Evolutionary conservation across 495 filamentous ascomycete genomes (phyloP), one percentile per base, ranked within the genome.

Genomic region (Melanomma pulvis-pyrius): DNA sequence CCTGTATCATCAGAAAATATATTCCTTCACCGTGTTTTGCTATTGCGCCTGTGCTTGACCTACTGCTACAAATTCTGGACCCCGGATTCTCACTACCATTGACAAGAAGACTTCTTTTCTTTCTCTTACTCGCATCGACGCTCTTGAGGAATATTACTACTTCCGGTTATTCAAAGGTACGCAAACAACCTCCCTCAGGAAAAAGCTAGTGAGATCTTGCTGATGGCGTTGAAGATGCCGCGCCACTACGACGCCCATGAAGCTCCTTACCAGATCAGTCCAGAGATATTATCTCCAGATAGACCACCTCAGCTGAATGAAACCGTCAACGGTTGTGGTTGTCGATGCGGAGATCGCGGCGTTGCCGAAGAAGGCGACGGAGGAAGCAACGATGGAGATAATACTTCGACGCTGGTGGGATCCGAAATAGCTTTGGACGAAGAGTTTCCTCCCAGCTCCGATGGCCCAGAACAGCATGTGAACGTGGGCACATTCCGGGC

Each of bases 261-360:
- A 21, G 51, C 30, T 29, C 55, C 44, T 19, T 44, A 61, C n/a
- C 22, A 60, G 17, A 32, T 58, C 12, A 53, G 15, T 30, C 63
- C 24, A 19, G 64, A 61, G 12, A 51, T 28, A 5, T 21, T 39
- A 9, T 46, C 63, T 19, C 30, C 28, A 2, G 51, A 61, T 44
- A 50, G 68, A 26, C 63, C 63, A 29, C 68, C 68, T 34, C 68
- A 71, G 36, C 32, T 71, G 24, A 71, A 71, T 29, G 25, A 46
- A 36, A 60, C 52, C 6, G 55, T 67, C 25, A 67, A 54, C 51
- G 58, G 68, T 28, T 70, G 61, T 29, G 53, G 47, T 22, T 70
- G 63, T 34, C 36, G 64, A 50, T 63, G 63, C 32, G 63, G 68
- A 24, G 39, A 26, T 21, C 22, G n/a, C 8, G 5, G 19, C 0